Percentiles rank a stretch among this genome's conserved stretches.
Evolutionary conservation across 495 filamentous ascomycete genomes (phyloP).

Genomic region (Xylaria curta): DNA sequence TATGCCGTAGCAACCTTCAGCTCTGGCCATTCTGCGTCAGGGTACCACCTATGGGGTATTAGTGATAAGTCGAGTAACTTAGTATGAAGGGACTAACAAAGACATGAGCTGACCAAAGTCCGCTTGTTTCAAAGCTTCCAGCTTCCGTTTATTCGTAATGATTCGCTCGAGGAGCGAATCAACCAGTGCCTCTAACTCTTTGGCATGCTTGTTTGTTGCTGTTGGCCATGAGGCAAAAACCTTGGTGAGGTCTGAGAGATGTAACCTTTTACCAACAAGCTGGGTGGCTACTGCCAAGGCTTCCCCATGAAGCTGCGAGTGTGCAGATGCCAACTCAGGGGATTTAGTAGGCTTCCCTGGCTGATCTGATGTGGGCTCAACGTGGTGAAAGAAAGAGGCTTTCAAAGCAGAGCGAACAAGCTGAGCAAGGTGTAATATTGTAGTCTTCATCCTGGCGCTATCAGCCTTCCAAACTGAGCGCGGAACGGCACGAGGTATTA

Average conservation of each 20-base stretch:
- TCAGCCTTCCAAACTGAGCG: not conserved
- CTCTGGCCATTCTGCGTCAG: slow-evolving; percentile 40
- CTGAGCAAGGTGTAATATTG: slow-evolving; percentile 29
- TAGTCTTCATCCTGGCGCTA: slow-evolving; percentile 29
- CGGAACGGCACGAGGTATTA: slow-evolving; percentile 1
- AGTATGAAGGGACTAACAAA: slow-evolving; percentile 29
- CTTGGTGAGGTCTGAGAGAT: slow-evolving; percentile 37
- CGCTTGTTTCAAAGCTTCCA: slow-evolving; percentile 38
- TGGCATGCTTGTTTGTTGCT: slow-evolving; percentile 32
- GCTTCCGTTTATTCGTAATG: slow-evolving; percentile 37
- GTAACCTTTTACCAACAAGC: slow-evolving; percentile 34
- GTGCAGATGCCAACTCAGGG: not conserved
- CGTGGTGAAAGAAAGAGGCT: slow-evolving; percentile 27
- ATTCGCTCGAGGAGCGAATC: slow-evolving; percentile 34
- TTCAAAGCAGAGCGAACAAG: slow-evolving; percentile 25
- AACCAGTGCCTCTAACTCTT: slow-evolving; percentile 29
- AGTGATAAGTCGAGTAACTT: not conserved
- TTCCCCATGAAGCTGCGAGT: slow-evolving; percentile 30
- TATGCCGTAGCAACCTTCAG: slow-evolving; percentile 38
- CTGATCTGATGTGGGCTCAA: slow-evolving; percentile 5
- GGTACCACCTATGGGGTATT: slow-evolving; percentile 36
- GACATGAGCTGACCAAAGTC: slow-evolving; percentile 39
- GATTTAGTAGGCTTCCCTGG: slow-evolving; percentile 5
- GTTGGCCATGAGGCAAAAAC: slow-evolving; percentile 35
- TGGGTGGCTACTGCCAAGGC: slow-evolving; percentile 32